A percentile compares a stretch with the other conserved stretches of the same genome.
phyloP scores from a whole-genome alignment of 2,329 filamentous ascomycete genomes.

The Colletotrichum somersetense region DNA sequence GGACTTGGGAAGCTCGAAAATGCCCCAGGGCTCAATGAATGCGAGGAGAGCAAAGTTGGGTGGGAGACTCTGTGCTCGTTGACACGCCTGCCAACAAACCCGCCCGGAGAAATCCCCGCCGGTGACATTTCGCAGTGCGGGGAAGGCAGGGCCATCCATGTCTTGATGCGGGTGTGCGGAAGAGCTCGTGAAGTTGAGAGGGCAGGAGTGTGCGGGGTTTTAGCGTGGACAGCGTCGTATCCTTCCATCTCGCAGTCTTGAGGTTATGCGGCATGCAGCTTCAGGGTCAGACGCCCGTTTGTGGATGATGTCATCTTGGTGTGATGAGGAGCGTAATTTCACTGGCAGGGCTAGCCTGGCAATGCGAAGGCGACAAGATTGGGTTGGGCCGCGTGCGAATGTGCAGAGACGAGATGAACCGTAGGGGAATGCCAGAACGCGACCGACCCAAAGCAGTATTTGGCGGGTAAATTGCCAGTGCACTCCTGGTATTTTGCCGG shows the following conservation, averaged over 20 bases:
- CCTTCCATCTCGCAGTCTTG: slow-evolving; percentile 31
- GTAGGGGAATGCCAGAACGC: slow-evolving; percentile 6
- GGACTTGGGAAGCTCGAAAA: slow-evolving; percentile 4
- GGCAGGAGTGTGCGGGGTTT: slow-evolving; percentile 36
- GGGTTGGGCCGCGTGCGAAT: background rate
- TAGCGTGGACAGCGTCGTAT: slow-evolving; percentile 37
- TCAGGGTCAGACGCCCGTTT: slow-evolving; percentile 8
- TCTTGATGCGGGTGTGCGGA: slow-evolving; percentile 2
- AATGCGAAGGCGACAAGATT: slow-evolving; percentile 3
- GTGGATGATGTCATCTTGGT: slow-evolving; percentile 34
- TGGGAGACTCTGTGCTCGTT: background rate
- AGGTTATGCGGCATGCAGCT: slow-evolving; percentile 5
- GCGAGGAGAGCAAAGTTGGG: background rate
- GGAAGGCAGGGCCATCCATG: slow-evolving; percentile 22
- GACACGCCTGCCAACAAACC: background rate
- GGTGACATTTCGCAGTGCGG: slow-evolving; percentile 22
- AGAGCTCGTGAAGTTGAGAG: background rate
- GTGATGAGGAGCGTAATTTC: slow-evolving; percentile 14
- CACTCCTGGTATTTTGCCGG: too few species aligned
- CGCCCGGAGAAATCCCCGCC: slow-evolving; percentile 27
- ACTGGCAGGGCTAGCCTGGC: slow-evolving; percentile 14
- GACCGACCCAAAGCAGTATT: slow-evolving; percentile 3
- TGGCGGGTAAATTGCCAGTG: too few species aligned
- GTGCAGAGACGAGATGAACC: slow-evolving; percentile 36
- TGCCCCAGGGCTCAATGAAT: background rate